phyloP scores from a whole-genome alignment of 352 stramenopile species.

The Aphanomyces astaci region DNA sequence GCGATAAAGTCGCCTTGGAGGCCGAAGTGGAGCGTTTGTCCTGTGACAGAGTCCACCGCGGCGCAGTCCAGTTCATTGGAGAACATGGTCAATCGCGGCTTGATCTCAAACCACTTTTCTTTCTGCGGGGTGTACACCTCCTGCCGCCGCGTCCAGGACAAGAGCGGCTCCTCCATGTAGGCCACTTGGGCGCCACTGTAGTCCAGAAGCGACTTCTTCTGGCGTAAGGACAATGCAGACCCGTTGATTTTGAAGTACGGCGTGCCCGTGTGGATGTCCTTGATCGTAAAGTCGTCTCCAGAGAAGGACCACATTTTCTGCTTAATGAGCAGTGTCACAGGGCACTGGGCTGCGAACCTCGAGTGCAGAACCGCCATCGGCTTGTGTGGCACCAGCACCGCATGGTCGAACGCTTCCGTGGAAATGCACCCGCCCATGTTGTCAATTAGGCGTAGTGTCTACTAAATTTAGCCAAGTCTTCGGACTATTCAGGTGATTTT shows the following conservation, averaged over 20 bases:
- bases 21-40: neutral
- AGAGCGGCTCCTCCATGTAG: constrained; percentile 24
- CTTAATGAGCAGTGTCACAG: constrained; percentile 28
- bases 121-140: neutral
- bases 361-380: neutral
- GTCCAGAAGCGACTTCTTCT: constrained; percentile 30
- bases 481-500: no score
- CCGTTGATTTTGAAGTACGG: constrained; percentile 28
- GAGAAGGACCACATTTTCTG: constrained; percentile 27
- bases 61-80: neutral
- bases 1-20: neutral
- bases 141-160: constrained; percentile 17
- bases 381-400: neutral
- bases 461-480: no score
- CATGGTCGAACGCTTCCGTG: neutral
- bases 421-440: neutral
- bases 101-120: neutral
- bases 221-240: constrained; percentile 19
- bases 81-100: neutral
- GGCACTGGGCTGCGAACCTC: constrained; percentile 19
- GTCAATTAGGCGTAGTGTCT: neutral
- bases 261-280: constrained; percentile 20
- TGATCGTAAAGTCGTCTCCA: constrained; percentile 30
- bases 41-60: neutral
- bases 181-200: constrained; percentile 23